A percentile compares a stretch with the other conserved stretches of the same genome.
These are phyloP conservation scores for Codiaeum variegatum DNA, from an alignment of 441 rosid species.

Conservation along the genomic window DNA sequence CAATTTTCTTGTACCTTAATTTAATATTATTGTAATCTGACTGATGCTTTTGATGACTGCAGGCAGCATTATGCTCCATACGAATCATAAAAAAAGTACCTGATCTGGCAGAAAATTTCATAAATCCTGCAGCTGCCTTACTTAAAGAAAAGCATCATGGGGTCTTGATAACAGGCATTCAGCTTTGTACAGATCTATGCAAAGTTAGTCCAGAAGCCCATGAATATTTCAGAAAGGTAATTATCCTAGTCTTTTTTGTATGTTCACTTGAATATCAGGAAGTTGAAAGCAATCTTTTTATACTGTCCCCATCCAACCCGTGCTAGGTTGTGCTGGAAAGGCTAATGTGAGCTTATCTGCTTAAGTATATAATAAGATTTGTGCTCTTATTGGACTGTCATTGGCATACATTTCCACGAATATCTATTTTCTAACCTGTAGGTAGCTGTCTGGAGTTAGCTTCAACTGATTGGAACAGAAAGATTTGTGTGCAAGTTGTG, in stretches of 20 bases:
- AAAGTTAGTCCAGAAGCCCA: constrained; percentile 82
- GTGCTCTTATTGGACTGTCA: constrained; percentile 3
- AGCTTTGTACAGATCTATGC: constrained; percentile 91
- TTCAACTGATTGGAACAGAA: neutral
- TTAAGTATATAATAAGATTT: neutral
- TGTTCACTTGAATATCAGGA: constrained; percentile 19
- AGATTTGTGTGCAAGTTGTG: constrained; percentile 5
- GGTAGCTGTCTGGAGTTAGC: constrained; percentile 3
- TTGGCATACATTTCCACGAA: constrained; percentile 7
- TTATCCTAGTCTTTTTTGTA: constrained; percentile 15
- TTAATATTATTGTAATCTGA: constrained; percentile 20
- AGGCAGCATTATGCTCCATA: constrained; percentile 97
- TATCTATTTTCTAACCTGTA: neutral
- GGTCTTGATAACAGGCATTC: constrained; percentile 89
- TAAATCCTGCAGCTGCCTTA: constrained; percentile 76
- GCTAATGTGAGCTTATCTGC: constrained; percentile 2
- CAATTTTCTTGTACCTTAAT: constrained; percentile 14
- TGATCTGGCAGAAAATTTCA: constrained; percentile 94
- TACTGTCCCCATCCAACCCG: neutral
- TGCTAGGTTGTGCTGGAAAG: neutral
- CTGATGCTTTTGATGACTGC: constrained; percentile 25
- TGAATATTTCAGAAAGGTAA: constrained; percentile 86
- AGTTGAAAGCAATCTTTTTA: neutral
- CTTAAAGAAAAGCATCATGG: constrained; percentile 99
- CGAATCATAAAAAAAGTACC: constrained; percentile 96